Conservation (phyloP, 1,139 yeast genomes). For the Scheffersomyces segobiensis region DNA sequence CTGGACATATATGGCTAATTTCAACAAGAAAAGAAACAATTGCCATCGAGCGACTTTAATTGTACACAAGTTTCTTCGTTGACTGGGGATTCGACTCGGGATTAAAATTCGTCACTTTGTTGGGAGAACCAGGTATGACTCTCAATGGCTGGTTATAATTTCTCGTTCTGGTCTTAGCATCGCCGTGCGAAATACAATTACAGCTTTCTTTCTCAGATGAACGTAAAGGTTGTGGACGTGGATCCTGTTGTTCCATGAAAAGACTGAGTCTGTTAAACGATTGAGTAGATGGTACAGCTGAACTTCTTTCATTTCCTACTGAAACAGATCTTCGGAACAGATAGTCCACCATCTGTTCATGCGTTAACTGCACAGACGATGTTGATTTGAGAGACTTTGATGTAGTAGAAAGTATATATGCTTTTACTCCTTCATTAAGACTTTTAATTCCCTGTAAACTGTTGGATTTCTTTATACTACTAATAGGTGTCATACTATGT, state of each 20-base stretch:
- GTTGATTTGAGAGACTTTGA: background rate
- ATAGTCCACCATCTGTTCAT: background rate
- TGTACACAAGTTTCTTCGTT: background rate
- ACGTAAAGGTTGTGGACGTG: background rate
- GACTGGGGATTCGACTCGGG: background rate
- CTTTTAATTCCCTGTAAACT: slow-evolving; percentile 11
- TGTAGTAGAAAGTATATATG: background rate
- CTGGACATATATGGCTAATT: no score
- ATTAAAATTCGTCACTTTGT: background rate
- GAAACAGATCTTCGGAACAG: background rate
- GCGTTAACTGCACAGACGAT: background rate
- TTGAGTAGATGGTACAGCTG: background rate
- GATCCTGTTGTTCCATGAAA: background rate
- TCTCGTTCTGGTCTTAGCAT: background rate
- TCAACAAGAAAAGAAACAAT: no score
- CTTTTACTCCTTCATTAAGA: background rate
- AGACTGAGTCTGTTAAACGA: background rate
- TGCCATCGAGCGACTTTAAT: background rate
- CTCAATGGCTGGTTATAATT: background rate
- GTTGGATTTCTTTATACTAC: slow-evolving; percentile 11
- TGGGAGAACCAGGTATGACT: background rate
- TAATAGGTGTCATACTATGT: background rate
- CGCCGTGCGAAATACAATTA: background rate
- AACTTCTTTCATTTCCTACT: background rate
- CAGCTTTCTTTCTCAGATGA: background rate